Percentiles rank a stretch among this genome's conserved stretches.
phyloP scores from a whole-genome alignment of 108 stramenopile genomes.

The Schizochytrium sp. region DNA sequence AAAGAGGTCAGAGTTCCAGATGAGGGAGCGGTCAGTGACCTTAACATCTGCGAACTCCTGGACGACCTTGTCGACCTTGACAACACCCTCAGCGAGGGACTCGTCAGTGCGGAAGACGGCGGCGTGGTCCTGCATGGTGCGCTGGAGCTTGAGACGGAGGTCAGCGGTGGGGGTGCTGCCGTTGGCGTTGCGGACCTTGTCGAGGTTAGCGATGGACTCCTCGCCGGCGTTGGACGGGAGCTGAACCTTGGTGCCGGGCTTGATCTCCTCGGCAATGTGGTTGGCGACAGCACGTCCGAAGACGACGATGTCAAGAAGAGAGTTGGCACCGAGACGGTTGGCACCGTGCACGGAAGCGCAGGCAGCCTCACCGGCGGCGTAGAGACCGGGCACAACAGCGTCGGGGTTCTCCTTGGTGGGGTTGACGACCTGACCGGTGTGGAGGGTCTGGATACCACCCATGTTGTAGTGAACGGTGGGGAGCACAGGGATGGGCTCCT shows the following conservation, averaged over 20 bases:
- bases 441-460: conserved; percentile 97
- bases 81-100: conserved; percentile 84
- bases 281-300: conserved; percentile 97
- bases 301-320: conserved; percentile 97
- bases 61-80: conserved; percentile 89
- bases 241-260: conserved; percentile 89
- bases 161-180: conserved; percentile 86
- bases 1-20: conserved; percentile 99
- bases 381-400: conserved; percentile 93
- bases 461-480: conserved; percentile 97
- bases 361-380: conserved; percentile 97
- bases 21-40: conserved; percentile 91
- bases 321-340: conserved; percentile 98
- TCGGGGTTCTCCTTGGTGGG: conserved; percentile 86
- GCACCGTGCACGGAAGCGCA: conserved; percentile 99
- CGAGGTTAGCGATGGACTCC: conserved; percentile 86
- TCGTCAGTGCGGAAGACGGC: conserved; percentile 96
- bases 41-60: conserved; percentile 86
- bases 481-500: conserved; percentile 98
- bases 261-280: conserved; percentile 92
- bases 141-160: conserved; percentile 90
- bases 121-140: conserved; percentile 97
- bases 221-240: conserved; percentile 85
- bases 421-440: conserved; percentile 91
- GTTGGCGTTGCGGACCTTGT: conserved; percentile 86